Evolutionary conservation across 1,139 yeast species (phyloP), one percentile per base, ranked within the genome.

Genomic region (Magnusiomyces ingens): DNA sequence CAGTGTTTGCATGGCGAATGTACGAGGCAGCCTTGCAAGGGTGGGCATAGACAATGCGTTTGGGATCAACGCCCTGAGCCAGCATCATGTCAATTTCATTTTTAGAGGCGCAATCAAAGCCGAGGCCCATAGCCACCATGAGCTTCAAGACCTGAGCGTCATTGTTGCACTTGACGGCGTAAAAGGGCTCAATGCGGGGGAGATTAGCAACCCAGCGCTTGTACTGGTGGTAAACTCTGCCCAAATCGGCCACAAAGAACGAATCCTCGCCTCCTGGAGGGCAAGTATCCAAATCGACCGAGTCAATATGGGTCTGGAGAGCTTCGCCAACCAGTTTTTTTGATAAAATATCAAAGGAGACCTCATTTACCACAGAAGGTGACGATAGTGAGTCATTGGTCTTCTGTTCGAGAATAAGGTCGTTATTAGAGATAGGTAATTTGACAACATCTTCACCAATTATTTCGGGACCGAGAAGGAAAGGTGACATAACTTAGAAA

Each of bases 161-260:
- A 50, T 91, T 87, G 73, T 93, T 93, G 73, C 98, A 93, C 71
- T 93, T 93, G 62, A 93, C 94, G 26, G 99, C 98, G 70, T 90
- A 93, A 68, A 77, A 83, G 36, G 98, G 96, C 54, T 79, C 79
- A 48, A 93, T 83, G 53, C 82, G 75, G 17, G 97, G 96, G 65
- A 93, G 75, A 44, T 74, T 68, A 18, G 62, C 54, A 36, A 67
- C 66, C 98, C 98, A 93, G 48, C 79, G 73, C 19, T 68, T 59
- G 59, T 77, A 77, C 54, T 90, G 77, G 57, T 83, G 76, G 57
- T 74, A 74, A 42, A 93, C 78, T 63, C 85, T 83, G 32, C 88
- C 89, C 57, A 89, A 69, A 71, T 93, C 96, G 61, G 94, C 89
- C 46, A 93, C 89, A 65, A 85, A 91, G 67, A 93, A 91, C 12